Percentiles rank a stretch among this genome's conserved stretches.
Evolutionary conservation across 805 yeast genomes (phyloP).

Genomic region (Wickerhamomyces pijperi): DNA sequence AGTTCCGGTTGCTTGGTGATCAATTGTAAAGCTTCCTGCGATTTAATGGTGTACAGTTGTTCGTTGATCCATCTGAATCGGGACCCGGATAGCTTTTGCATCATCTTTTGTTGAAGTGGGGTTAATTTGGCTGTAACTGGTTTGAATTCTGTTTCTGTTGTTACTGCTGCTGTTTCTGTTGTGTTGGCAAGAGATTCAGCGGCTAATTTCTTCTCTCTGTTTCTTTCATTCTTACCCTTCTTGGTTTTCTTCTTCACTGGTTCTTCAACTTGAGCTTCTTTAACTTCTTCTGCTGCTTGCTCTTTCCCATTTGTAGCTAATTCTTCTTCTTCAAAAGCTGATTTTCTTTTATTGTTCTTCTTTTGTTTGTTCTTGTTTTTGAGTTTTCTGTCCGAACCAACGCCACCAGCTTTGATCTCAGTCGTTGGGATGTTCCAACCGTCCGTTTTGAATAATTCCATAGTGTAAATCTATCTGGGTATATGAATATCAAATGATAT

Average conservation of each 20-base stretch:
- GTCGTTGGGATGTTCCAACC: slow-evolving; percentile 73
- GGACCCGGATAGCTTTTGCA: slow-evolving; percentile 88
- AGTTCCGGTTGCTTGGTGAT: slow-evolving; percentile 75
- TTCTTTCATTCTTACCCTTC: slow-evolving; percentile 1
- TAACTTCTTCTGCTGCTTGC: slow-evolving; percentile 4
- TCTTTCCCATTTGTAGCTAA: too few species aligned
- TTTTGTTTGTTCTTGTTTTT: slow-evolving; percentile 18
- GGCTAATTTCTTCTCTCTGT: background rate
- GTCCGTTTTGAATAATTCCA: slow-evolving; percentile 69
- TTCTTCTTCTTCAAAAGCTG: slow-evolving; percentile 5
- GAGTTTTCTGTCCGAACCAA: slow-evolving; percentile 14
- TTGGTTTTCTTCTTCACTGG: background rate
- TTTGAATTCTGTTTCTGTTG: slow-evolving; percentile 5
- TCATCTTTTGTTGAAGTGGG: slow-evolving; percentile 89
- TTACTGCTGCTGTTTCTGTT: slow-evolving; percentile 5
- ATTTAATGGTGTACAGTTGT: slow-evolving; percentile 80
- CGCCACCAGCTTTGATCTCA: slow-evolving; percentile 38
- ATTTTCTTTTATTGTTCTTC: slow-evolving; percentile 16
- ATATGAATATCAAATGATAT: too few species aligned
- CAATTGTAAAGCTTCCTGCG: slow-evolving; percentile 63
- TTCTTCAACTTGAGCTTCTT: slow-evolving; percentile 3
- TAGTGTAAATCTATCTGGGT: too few species aligned
- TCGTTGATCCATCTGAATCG: slow-evolving; percentile 98
- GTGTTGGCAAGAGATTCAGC: slow-evolving; percentile 1
- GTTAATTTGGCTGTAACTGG: slow-evolving; percentile 41